Conservation (phyloP, 2,329 filamentous ascomycete species). For the Chrysoporthe puriensis region DNA sequence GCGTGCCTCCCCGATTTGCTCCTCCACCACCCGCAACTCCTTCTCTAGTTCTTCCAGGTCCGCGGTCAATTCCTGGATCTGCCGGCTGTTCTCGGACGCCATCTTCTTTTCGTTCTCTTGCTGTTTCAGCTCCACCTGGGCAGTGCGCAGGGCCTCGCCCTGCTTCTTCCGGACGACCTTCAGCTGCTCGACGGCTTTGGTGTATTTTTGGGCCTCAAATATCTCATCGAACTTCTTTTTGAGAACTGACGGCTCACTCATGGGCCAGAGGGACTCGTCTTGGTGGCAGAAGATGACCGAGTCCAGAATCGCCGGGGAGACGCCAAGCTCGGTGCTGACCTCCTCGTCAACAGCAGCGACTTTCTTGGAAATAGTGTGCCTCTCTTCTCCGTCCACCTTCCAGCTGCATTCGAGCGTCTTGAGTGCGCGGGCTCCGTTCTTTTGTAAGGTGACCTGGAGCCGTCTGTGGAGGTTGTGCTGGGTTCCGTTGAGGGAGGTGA, state of each 20-base stretch:
- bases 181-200: conserved; percentile 95
- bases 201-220: conserved; percentile 96
- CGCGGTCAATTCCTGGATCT: conserved; percentile 62
- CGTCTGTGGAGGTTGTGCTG: conserved; percentile 84
- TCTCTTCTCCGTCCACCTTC: conserved; percentile 81
- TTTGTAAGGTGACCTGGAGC: conserved; percentile 85
- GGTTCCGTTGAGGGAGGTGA: conserved; percentile 76
- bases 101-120: conserved; percentile 82
- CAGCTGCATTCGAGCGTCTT: conserved; percentile 86
- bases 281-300: conserved; percentile 99
- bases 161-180: conserved; percentile 84
- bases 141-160: conserved; percentile 71
- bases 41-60: conserved; percentile 50
- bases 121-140: conserved; percentile 75
- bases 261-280: conserved; percentile 95
- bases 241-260: conserved; percentile 81
- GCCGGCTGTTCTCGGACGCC: conserved; percentile 69
- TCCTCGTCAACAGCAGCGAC: conserved; percentile 81
- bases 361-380: conserved; percentile 76
- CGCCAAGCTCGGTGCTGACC: conserved; percentile 84
- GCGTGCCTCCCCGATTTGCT: conserved; percentile 49
- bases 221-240: conserved; percentile 98
- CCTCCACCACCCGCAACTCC: conserved; percentile 64
- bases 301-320: conserved; percentile 87
- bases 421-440: conserved; percentile 66